Evolutionary conservation across 148 eudicot species (phyloP).

Genomic region (Gaultheria prostrata): DNA sequence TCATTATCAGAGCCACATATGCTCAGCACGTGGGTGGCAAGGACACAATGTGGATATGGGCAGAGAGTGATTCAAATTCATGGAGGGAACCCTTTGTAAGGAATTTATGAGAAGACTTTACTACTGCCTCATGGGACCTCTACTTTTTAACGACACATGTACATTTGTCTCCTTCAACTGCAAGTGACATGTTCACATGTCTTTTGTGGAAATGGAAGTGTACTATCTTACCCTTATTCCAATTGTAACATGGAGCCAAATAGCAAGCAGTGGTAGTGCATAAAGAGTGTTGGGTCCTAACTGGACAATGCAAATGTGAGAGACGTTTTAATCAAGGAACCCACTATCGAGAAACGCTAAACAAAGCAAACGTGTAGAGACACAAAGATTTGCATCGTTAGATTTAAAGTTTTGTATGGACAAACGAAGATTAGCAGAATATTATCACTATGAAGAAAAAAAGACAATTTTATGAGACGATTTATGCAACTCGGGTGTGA

Average conservation of each 20-base stretch:
- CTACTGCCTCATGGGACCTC: conserved; percentile 22
- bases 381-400: background rate
- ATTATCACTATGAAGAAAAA: no score
- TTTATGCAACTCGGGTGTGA: background rate
- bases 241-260: background rate
- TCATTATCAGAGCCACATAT: background rate
- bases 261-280: background rate
- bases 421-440: background rate
- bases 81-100: conserved; percentile 16
- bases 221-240: background rate
- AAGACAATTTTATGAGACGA: background rate
- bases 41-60: background rate
- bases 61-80: conserved; percentile 3
- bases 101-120: conserved; percentile 7
- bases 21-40: conserved; percentile 10
- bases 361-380: background rate
- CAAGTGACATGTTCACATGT: background rate
- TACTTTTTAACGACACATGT: background rate
- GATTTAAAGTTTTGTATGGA: background rate
- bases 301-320: background rate
- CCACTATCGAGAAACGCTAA: background rate
- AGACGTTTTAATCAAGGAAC: background rate
- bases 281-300: background rate
- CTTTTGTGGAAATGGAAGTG: conserved; percentile 2
- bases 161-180: background rate